These are phyloP conservation scores for Calonectria multiphialidica DNA, from an alignment of 2,329 filamentous ascomycete species.

Conservation along the genomic window DNA sequence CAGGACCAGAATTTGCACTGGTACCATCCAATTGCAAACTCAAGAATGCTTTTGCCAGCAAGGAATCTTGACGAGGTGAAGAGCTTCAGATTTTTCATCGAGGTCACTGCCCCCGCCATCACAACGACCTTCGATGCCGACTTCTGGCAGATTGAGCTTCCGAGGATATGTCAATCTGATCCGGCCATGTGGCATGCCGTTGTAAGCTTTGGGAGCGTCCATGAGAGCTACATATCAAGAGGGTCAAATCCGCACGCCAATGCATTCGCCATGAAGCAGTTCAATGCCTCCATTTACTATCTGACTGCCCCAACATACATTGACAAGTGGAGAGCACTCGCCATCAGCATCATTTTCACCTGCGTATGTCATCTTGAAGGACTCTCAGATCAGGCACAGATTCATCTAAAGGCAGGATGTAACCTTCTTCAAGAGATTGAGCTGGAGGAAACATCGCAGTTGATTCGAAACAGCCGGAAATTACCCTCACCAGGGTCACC, in stretches of 20 bases:
- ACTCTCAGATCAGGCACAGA: background rate
- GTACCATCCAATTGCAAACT: background rate
- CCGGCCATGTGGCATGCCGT: background rate
- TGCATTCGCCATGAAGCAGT: background rate
- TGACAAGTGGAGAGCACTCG: background rate
- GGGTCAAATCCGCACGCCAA: background rate
- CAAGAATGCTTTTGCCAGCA: background rate
- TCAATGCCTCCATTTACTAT: background rate
- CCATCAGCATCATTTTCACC: background rate
- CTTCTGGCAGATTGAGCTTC: background rate
- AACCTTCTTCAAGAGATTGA: background rate
- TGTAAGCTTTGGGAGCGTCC: background rate
- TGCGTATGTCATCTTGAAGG: background rate
- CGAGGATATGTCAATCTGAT: background rate
- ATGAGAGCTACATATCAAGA: background rate
- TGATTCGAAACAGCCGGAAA: background rate
- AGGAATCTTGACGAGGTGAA: background rate
- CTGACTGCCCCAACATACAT: background rate
- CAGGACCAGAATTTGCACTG: background rate
- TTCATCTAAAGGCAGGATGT: background rate
- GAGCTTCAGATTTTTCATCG: background rate
- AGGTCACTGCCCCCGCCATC: background rate
- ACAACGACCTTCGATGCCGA: background rate
- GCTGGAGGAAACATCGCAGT: background rate
- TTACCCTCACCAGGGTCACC: too few relatives aligned